Evolutionary conservation across 2,329 filamentous ascomycete species (phyloP).

Genomic region (Claviceps spartinae): DNA sequence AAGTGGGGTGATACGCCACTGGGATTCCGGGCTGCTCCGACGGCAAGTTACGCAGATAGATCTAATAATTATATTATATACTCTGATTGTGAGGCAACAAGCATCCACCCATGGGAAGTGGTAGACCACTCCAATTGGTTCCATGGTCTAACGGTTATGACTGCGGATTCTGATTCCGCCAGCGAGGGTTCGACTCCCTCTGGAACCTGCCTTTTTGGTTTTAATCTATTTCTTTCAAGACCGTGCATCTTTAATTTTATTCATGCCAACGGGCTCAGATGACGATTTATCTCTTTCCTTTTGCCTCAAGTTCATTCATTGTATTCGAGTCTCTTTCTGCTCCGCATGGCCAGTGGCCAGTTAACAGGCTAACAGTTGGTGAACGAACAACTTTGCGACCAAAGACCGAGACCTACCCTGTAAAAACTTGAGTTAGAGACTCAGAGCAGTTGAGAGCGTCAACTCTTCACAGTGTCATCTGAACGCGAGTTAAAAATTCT

Average conservation of each 20-base stretch:
- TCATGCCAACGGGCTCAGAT: too few species aligned
- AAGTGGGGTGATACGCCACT: conserved; percentile 16
- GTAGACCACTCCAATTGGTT: conserved; percentile 16
- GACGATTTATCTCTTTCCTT: too few species aligned
- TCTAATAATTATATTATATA: too few species aligned
- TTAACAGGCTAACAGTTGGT: too few species aligned
- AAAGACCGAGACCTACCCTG: neutral
- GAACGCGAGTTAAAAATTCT: too few species aligned
- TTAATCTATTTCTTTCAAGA: neutral
- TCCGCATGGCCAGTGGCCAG: too few species aligned
- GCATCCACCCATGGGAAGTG: conserved; percentile 13
- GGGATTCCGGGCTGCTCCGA: neutral
- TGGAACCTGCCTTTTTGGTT: conserved; percentile 15
- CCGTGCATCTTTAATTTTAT: neutral
- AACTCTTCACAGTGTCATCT: too few species aligned
- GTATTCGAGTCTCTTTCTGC: neutral
- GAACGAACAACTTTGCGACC: too few species aligned
- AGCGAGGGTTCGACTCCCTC: conserved; percentile 25
- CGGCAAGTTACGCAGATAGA: too few species aligned
- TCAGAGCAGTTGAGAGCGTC: too few species aligned
- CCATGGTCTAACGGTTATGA: conserved; percentile 25
- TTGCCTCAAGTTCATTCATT: too few species aligned
- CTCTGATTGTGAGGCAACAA: rapidly evolving
- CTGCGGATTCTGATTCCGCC: conserved; percentile 24
- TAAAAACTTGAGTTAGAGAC: neutral